Evolutionary conservation across 2,329 filamentous ascomycete species (phyloP), one percentile per base, ranked within the genome.

Genomic region (Diplodia sapinea): DNA sequence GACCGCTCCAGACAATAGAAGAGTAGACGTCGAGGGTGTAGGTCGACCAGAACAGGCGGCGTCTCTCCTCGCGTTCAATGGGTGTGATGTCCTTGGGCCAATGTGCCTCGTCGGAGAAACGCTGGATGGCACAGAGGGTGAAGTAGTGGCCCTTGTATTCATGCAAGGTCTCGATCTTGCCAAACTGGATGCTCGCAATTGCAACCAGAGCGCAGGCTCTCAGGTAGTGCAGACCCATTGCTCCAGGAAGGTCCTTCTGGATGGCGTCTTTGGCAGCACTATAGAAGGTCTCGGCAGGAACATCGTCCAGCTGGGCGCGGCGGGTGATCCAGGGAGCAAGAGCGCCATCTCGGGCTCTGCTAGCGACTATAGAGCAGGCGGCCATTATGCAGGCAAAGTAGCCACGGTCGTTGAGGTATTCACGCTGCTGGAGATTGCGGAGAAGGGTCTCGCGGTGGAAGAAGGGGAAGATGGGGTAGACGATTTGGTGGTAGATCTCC

Each of bases 11-110:
- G 8, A 87, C 83, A 49, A 86, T 81, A 3, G 83, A 81, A 0
- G 82, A 79, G 73, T 83, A 86, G 3, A 88, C 79, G 67, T 88
- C 86, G 1, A 87, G 75, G 9, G 82, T 85, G 71, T 87, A 88
- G 66, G 85, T 85, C 47, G 84, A 84, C 86, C 86, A 88, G 70
- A 84, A 84, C 70, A 85, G 71, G 70, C 82, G 74, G 68, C 83
- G 77, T 49, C 83, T 77, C 72, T 84, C 81, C 71, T 86, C 84
- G 17, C 73, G 76, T 71, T 86, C 84, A 8, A 84, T 76, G 4
- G 78, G 71, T 12, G 77, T 76, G 8, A 85, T 75, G 13, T 78
- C 74, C 4, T 75, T 74, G 0, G 84, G 84, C 85, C 85, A 87
- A 13, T 82, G 78, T 5, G 78, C 74, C 71, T 87, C 85, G 70